Evolutionary conservation across 495 filamentous ascomycete genomes (phyloP), one percentile per base, ranked within the genome.

Genomic region (Parmelia sp.): DNA sequence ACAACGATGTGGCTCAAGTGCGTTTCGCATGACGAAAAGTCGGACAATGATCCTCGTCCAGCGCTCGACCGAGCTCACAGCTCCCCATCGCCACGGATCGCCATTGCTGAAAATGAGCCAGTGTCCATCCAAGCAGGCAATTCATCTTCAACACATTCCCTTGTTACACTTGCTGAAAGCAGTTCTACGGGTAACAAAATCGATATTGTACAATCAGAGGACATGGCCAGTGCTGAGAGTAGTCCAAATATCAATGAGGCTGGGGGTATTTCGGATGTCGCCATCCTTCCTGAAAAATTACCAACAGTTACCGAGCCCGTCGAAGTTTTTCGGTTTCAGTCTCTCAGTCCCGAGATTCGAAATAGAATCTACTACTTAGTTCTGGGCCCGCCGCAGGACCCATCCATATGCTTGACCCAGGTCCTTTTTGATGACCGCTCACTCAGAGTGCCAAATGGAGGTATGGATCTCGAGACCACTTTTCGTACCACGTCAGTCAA

Each of bases 261-360:
- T 27, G 25, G 17, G 1, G 1, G 14, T 1, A 6, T 12, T 27
- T 29, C 47, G 23, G 25, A 51, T 27, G 25, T 15, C 23, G 47
- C 10, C 25, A 12, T 5, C 12, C n/a, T n/a, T n/a, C n/a, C n/a
- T n/a, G n/a, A n/a, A n/a, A n/a, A n/a, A 12, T 25, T 47, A 25
- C 3, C 45, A 42, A 3, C 45, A 23, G 29, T 23, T 9, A 17
- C 0, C 23, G 47, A 57, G 29, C 31, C 15, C 14, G 47, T 42
- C 11, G 61, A 33, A 7, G 8, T 42, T 63, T 44, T 55, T 19
- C 27, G 51, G 21, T 55, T 55, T 11, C 7, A 0, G 4, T 31
- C 12, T 33, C 70, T 75, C 10, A 69, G 69, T 12, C 35, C 57
- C 2, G 74, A 75, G 49, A 42, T 76, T 17, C 66, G 69, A 35